These are phyloP conservation scores for Aspergillus novoparasiticus DNA, from an alignment of 2,329 filamentous ascomycete species.

Conservation along the genomic window DNA sequence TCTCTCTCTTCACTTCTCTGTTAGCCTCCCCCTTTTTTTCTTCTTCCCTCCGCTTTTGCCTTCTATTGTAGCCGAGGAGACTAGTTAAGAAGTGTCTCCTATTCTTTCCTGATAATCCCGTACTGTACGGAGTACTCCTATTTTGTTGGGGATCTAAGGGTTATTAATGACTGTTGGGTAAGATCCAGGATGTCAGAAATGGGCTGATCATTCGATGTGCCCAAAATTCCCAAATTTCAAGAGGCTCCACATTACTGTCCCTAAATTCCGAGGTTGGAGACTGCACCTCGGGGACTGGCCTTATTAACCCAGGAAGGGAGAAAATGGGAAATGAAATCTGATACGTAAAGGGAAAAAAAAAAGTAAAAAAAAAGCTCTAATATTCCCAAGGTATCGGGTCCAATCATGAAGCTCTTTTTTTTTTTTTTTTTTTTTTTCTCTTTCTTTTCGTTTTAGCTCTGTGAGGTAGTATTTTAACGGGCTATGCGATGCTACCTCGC, in stretches of 20 bases:
- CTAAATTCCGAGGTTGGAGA: conserved; percentile 2
- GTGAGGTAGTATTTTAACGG: neutral
- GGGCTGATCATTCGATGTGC: conserved; percentile 4
- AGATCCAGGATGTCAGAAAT: neutral
- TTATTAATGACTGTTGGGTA: no score
- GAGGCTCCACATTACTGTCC: neutral
- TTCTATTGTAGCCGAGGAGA: neutral
- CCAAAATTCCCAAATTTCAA: conserved; percentile 3
- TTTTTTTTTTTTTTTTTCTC: neutral
- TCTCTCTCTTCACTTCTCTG: no score
- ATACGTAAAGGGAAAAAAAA: neutral
- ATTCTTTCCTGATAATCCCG: neutral
- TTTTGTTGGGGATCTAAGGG: neutral
- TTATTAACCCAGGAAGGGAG: neutral
- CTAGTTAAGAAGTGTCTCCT: neutral
- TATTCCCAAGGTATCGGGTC: neutral
- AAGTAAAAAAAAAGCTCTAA: neutral
- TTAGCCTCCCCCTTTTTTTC: neutral
- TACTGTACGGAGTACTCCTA: neutral
- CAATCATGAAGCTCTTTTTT: neutral
- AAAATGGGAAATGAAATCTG: neutral
- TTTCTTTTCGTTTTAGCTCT: neutral
- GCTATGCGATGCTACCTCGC: neutral
- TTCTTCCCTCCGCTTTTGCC: neutral
- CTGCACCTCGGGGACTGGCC: no score